phyloP scores from a whole-genome alignment of 2,329 filamentous ascomycete genomes.

The Ilyonectria sp. region DNA sequence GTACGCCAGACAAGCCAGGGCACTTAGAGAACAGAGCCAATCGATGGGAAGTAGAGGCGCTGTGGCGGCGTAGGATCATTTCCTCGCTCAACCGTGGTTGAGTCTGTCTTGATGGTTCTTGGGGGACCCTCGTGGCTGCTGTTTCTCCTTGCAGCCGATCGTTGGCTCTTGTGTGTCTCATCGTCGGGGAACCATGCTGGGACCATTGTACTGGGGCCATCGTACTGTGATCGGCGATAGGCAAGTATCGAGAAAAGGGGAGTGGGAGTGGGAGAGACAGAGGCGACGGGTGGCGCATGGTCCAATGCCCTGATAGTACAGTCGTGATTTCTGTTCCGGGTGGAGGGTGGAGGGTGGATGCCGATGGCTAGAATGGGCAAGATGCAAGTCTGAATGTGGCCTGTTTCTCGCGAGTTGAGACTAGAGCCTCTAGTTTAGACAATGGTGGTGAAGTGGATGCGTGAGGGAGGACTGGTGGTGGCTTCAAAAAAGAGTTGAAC shows the following conservation, averaged over 20 bases:
- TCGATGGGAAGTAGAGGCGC: background rate
- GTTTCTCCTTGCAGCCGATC: background rate
- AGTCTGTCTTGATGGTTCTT: background rate
- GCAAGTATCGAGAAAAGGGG: background rate
- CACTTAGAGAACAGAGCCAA: background rate
- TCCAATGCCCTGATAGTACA: background rate
- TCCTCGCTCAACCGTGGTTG: background rate
- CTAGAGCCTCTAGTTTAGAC: background rate
- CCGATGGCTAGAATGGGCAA: background rate
- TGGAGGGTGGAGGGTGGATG: background rate
- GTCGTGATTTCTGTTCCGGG: background rate
- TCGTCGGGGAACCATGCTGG: background rate
- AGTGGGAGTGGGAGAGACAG: background rate
- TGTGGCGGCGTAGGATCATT: background rate
- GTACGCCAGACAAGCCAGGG: background rate
- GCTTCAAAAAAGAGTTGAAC: background rate
- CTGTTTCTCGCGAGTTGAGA: background rate
- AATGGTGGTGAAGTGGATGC: background rate
- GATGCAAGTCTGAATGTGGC: background rate
- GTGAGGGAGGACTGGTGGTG: background rate
- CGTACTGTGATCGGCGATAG: background rate
- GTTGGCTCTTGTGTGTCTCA: background rate
- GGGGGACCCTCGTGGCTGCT: background rate
- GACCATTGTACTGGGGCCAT: too few relatives aligned
- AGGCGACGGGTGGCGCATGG: background rate